Evolutionary conservation across 257 asterid genomes (phyloP), one percentile per base, ranked within the genome.

Genomic region (Fraxinus excelsior): DNA sequence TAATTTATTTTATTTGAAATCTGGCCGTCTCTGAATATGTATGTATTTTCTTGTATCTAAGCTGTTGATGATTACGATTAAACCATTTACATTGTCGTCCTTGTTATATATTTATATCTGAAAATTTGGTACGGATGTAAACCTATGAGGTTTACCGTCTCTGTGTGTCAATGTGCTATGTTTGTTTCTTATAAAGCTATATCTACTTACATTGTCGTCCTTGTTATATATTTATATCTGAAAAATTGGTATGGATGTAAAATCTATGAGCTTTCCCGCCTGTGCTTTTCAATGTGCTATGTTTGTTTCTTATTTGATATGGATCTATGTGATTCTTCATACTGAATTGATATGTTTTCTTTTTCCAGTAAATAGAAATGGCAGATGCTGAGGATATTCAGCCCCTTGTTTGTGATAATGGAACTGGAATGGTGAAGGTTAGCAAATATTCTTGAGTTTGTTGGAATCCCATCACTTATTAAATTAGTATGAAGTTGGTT

Each of bases 361-460:
- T 46, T 31, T 49, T 66, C 26, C 82, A 79, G 75, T 53, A 35
- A 2, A 72, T 69, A 58, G 16, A 74, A 69, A 80, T 80, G 83
- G 79, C 83, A 11, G 83, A 80, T 8, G 76, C 21, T 68, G 83
- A 80, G 49, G 83, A 80, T 74, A 74, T 80, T 25, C 83, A 80
- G 72, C 83, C 83, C 58, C 83, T 80, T n/a, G 83, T 80, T 32
- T 74, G 78, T 31, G 82, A 79, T 40, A 79, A 79, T 79, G 82
- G 82, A 49, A 79, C 82, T 51, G 83, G 83, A 69, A 80, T 80
- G 83, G 83, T 80, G 72, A 80, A 80, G 83, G 83, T 80, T 40
- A 25, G 83, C 29, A 14, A 26, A 5, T 16, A 16, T 35, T 69
- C 29, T 68, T 13, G 26, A 51, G 34, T 34, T 8, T 31, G 38